Conservation (phyloP, 805 yeast genomes). For the Henningerozyma blattae region DNA sequence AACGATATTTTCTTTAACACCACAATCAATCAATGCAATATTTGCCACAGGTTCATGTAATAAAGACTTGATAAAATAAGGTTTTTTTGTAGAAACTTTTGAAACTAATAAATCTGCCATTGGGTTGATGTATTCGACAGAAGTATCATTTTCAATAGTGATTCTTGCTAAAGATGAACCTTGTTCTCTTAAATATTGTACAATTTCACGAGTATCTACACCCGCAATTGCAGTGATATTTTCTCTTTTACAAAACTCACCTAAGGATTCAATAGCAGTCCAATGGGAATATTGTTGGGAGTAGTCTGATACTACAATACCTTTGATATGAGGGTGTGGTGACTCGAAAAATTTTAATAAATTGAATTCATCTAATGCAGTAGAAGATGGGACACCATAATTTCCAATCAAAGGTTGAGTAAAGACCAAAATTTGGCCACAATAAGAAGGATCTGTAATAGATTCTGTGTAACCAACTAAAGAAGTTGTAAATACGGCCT, state of each 20-base stretch:
- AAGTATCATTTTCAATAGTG: slow-evolving; percentile 44
- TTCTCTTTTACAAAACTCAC: slow-evolving; percentile 93
- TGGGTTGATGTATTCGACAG: slow-evolving; percentile 69
- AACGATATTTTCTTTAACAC: slow-evolving; percentile 94
- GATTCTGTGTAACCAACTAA: slow-evolving; percentile 98
- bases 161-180: slow-evolving; percentile 91
- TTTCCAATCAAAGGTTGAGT: slow-evolving; percentile 97
- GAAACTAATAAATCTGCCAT: slow-evolving; percentile 81
- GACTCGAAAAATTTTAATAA: slow-evolving; percentile 85
- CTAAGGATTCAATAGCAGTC: slow-evolving; percentile 95
- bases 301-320: slow-evolving; percentile 91
- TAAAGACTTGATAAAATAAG: slow-evolving; percentile 73
- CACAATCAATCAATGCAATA: slow-evolving; percentile 93
- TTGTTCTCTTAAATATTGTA: slow-evolving; percentile 84
- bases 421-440: slow-evolving; percentile 92
- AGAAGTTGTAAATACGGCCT: slow-evolving; percentile 95
- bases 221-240: slow-evolving; percentile 96
- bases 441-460: slow-evolving; percentile 97
- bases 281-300: slow-evolving; percentile 97
- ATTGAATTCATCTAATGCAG: slow-evolving; percentile 70
- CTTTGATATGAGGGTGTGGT: slow-evolving; percentile 85
- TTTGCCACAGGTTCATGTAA: slow-evolving; percentile 37
- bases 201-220: slow-evolving; percentile 93
- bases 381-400: slow-evolving; percentile 91
- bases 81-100: slow-evolving; percentile 89